A percentile compares a stretch with the other conserved stretches of the same genome.
These are phyloP conservation scores for Lepraria neglecta DNA, from an alignment of 495 filamentous ascomycete genomes.

Conservation along the genomic window DNA sequence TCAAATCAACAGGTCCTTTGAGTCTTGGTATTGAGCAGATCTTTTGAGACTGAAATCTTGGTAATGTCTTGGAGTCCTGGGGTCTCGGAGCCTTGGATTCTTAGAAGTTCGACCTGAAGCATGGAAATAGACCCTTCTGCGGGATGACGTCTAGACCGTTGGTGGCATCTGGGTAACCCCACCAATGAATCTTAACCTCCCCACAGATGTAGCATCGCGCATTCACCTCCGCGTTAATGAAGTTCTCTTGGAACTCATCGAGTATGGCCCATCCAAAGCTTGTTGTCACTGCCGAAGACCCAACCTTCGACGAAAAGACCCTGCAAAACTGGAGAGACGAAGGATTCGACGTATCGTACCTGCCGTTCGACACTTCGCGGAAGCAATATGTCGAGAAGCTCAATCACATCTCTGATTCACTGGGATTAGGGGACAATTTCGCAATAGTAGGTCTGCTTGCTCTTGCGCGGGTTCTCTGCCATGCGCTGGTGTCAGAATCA, in stretches of 20 bases:
- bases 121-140: no score
- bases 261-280: slow-evolving; percentile 41
- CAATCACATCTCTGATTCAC: slow-evolving; percentile 38
- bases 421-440: slow-evolving; percentile 46
- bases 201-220: not conserved
- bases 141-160: no score
- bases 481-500: no score
- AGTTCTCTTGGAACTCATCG: slow-evolving; percentile 13
- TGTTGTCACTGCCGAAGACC: slow-evolving; percentile 57
- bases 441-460: slow-evolving; percentile 41
- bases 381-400: slow-evolving; percentile 49
- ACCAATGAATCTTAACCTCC: no score
- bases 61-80: no score
- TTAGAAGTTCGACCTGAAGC: not conserved
- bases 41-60: no score
- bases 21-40: not conserved
- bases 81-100: no score
- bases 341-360: slow-evolving; percentile 58
- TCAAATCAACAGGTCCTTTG: no score
- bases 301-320: slow-evolving; percentile 54
- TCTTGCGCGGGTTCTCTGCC: slow-evolving; percentile 1
- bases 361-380: slow-evolving; percentile 48
- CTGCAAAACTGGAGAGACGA: slow-evolving; percentile 57
- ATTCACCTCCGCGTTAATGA: slow-evolving; percentile 2
- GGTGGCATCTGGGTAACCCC: no score